These are phyloP conservation scores for Mimosa bimucronata DNA, from an alignment of 306 rosid species.

Conservation along the genomic window DNA sequence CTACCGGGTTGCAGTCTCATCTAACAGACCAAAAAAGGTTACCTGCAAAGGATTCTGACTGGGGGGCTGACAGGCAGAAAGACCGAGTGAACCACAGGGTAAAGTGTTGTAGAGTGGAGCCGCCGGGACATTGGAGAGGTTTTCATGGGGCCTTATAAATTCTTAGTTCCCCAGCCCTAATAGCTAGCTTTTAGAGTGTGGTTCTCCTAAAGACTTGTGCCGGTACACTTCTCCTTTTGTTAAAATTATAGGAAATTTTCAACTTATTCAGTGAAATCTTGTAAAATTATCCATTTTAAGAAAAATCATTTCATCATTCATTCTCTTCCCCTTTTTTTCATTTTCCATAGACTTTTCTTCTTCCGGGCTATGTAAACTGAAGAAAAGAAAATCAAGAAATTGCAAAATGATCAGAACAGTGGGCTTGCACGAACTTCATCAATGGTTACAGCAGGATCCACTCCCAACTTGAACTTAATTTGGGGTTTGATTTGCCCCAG, in stretches of 20 bases:
- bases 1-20: too few relatives aligned
- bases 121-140: too few relatives aligned
- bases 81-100: too few relatives aligned
- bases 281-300: background rate
- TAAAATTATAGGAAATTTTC: background rate
- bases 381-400: background rate
- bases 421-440: conserved; percentile 11
- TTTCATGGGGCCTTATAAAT: too few relatives aligned
- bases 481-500: conserved; percentile 59
- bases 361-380: background rate
- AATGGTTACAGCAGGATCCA: conserved; percentile 70
- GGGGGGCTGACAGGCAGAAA: too few relatives aligned
- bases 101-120: too few relatives aligned
- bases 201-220: too few relatives aligned
- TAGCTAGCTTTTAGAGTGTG: too few relatives aligned
- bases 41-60: too few relatives aligned
- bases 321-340: background rate
- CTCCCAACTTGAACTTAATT: conserved; percentile 60
- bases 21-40: too few relatives aligned
- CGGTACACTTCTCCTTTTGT: background rate
- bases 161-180: too few relatives aligned
- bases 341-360: background rate
- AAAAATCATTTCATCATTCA: background rate
- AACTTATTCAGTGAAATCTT: background rate
- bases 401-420: conserved; percentile 28